Conservation (phyloP, 208 protist genomes). For the Angomonas ambiguus region DNA sequence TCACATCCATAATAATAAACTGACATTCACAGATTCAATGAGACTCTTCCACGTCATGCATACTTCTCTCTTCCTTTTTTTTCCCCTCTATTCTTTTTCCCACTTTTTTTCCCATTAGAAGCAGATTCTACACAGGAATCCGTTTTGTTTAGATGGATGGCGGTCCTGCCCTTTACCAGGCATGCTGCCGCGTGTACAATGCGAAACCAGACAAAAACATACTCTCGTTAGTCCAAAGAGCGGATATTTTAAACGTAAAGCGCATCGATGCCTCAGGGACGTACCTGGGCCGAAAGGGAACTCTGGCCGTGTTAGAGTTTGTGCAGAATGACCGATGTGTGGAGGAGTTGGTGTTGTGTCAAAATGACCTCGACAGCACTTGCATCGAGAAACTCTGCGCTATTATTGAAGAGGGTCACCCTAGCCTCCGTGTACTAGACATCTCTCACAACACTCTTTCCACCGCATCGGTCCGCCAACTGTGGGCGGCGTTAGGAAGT, state of each 20-base stretch:
- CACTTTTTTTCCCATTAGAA: not conserved
- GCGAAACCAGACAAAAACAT: conserved; percentile 74
- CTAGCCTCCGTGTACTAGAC: conserved; percentile 46
- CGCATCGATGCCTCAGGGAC: conserved; percentile 69
- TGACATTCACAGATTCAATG: not conserved
- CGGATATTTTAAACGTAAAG: conserved; percentile 43
- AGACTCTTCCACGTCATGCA: not conserved
- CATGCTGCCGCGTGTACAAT: conserved; percentile 54
- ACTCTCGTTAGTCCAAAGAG: conserved; percentile 35
- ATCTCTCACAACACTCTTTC: conserved; percentile 64
- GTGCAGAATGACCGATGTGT: conserved; percentile 54
- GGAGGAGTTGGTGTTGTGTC: conserved; percentile 40
- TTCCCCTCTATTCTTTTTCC: conserved; percentile 3
- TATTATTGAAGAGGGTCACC: conserved; percentile 42
- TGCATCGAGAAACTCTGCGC: conserved; percentile 63
- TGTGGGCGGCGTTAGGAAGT: conserved; percentile 56
- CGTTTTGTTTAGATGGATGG: conserved; percentile 17
- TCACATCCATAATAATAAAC: too few relatives aligned
- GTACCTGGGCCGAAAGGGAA: conserved; percentile 66
- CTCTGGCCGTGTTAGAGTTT: conserved; percentile 67
- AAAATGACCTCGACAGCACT: conserved; percentile 56
- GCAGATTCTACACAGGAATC: too few relatives aligned
- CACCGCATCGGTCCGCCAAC: conserved; percentile 46
- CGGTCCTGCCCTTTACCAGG: conserved; percentile 45
- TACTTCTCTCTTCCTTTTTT: not conserved